Evolutionary conservation across 768 basidiomycete species (phyloP).

Genomic region (Candolleomyces eurysporus): DNA sequence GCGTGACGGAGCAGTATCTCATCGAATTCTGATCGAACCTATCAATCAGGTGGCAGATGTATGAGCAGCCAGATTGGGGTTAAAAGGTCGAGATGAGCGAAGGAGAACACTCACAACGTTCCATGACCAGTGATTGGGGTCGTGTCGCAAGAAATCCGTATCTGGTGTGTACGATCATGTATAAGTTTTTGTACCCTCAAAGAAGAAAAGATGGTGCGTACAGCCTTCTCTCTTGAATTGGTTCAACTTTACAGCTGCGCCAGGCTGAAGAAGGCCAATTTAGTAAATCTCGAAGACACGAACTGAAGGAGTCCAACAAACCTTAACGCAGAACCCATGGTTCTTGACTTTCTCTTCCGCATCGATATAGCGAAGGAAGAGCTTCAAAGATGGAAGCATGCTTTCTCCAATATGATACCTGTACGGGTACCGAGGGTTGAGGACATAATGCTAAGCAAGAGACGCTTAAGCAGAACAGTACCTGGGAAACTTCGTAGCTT

Average conservation of each 20-base stretch:
- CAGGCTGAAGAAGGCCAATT: conserved; percentile 35
- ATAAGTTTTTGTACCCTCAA: not conserved
- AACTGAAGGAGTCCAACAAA: conserved; percentile 2
- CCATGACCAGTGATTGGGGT: conserved; percentile 49
- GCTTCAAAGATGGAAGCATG: conserved; percentile 33
- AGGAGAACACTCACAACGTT: conserved; percentile 43
- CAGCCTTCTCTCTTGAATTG: conserved; percentile 57
- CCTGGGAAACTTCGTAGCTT: conserved; percentile 44
- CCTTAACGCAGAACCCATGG: conserved; percentile 35
- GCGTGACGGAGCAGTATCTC: conserved; percentile 53
- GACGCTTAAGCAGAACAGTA: not conserved
- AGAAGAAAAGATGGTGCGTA: conserved; percentile 23
- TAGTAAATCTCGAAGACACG: not conserved
- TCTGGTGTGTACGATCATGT: conserved; percentile 28
- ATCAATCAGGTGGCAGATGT: not conserved
- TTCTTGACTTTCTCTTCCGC: conserved; percentile 29
- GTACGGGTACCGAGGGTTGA: not conserved
- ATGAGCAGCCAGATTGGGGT: not conserved
- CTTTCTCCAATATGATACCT: conserved; percentile 41
- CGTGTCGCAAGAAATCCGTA: conserved; percentile 52
- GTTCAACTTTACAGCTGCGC: conserved; percentile 59
- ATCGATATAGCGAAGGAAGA: conserved; percentile 35
- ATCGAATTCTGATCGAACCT: conserved; percentile 56
- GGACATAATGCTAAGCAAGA: not conserved
- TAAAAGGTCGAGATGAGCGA: not conserved